Base-by-base conservation (phyloP, 2,329 filamentous ascomycete species). In the Monosporascus sp. region DNA sequence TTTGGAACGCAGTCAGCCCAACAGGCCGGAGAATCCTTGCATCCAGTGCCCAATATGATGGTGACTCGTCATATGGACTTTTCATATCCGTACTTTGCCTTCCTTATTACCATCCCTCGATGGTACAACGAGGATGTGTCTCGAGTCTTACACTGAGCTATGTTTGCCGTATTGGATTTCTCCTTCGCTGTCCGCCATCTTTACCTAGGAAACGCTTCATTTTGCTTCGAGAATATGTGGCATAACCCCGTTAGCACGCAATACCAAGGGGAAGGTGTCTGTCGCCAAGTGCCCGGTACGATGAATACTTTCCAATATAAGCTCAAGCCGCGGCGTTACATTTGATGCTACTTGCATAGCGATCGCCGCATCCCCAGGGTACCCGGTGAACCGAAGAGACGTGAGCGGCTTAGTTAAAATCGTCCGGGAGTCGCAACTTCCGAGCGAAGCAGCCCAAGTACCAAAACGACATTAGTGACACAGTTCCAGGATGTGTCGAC, bases 401-500 rank as follows among this genome's bases (percentile, higher is more conserved):
- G 14, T 14, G 31, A 34, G 31, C 31, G 11, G 31, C 31, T 34
- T 34, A 34, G 31, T 34, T 34, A 34, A 34, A 14, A 14, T 11
- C 14, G 31, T 3, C 11, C 31, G 9, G 31, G 31, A 14, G 31
- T 11, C 31, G 31, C 31, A 5, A 14, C 43, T 46, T 46, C 24
- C 40, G 22, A 20, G 22, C 20, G 40, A 20, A 24, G 22, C 40
- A 43, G 40, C 19, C 19, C 22, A 43, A 43, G 17, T 20, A 43
- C 11, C 20, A 24, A 14, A 20, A 22, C 14, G 8, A 34, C 31
- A 34, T 14, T 9, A 14, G 9, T 34, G n/a, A 9, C 20, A 2
- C n/a, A 24, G 43, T 11, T 22, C 24, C 22, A 46, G 43, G 40
- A 52, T 54, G 52, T 56, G 52, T 52, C 59, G 52, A 49, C 47